phyloP scores from a whole-genome alignment of 352 stramenopile species.

The Globisporangium cystogenes region DNA sequence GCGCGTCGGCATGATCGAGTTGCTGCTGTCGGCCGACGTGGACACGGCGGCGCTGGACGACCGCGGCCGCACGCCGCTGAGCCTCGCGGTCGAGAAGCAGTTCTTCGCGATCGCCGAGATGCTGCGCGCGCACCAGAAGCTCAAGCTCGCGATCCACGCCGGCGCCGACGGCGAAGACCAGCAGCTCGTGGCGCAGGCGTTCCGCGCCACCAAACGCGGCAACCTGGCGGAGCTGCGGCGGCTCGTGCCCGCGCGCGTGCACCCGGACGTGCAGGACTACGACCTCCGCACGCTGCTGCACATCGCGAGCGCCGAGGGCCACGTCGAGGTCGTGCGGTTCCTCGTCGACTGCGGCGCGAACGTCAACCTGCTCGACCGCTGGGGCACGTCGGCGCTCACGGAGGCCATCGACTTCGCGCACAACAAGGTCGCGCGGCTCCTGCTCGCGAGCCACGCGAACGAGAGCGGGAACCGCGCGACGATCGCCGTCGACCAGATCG shows the following conservation, averaged over 20 bases:
- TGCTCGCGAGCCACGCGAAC: conserved; percentile 55
- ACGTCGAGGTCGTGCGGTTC: conserved; percentile 49
- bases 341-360: conserved; percentile 65
- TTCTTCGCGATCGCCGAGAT: conserved; percentile 52
- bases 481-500: conserved; percentile 55
- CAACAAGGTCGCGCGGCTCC: conserved; percentile 62
- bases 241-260: conserved; percentile 53
- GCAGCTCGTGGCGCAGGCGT: conserved; percentile 43
- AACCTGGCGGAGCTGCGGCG: conserved; percentile 37
- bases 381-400: conserved; percentile 64
- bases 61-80: conserved; percentile 53
- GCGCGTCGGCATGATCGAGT: conserved; percentile 66
- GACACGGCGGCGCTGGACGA: conserved; percentile 49
- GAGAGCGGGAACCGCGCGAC: conserved; percentile 55
- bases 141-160: conserved; percentile 26
- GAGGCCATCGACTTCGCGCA: conserved; percentile 78
- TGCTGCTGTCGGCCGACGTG: conserved; percentile 69
- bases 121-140: conserved; percentile 53
- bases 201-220: conserved; percentile 47
- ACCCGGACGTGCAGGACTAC: conserved; percentile 68
- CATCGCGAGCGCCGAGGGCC: conserved; percentile 65
- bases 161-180: conserved; percentile 31
- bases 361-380: conserved; percentile 76
- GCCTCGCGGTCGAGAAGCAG: conserved; percentile 57
- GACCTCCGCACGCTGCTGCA: conserved; percentile 68